These are phyloP conservation scores for Xylariaceae sp. DNA, from an alignment of 2,329 filamentous ascomycete genomes.

Conservation along the genomic window DNA sequence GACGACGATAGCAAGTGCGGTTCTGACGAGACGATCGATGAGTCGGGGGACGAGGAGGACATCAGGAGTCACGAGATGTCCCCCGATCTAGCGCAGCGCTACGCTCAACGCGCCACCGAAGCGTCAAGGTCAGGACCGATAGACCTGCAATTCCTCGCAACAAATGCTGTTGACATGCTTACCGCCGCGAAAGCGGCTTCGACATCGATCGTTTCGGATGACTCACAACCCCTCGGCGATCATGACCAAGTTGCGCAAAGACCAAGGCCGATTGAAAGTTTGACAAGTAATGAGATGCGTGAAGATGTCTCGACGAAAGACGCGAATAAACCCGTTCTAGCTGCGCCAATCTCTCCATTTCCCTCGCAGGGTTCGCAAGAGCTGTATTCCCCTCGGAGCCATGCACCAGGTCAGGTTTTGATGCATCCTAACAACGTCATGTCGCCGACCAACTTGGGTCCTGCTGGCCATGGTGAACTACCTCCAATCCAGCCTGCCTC, in stretches of 20 bases:
- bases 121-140: constrained; percentile 23
- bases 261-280: constrained; percentile 16
- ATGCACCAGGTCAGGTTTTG: constrained; percentile 31
- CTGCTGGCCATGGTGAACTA: constrained; percentile 34
- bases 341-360: constrained; percentile 36
- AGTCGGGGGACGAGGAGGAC: constrained; percentile 36
- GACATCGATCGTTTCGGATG: constrained; percentile 24
- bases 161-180: constrained; percentile 30
- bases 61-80: constrained; percentile 38
- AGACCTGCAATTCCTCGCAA: constrained; percentile 33
- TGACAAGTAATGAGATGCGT: constrained; percentile 17
- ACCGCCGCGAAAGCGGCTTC: constrained; percentile 28
- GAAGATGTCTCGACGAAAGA: constrained; percentile 24
- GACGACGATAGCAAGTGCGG: constrained; percentile 43
- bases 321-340: constrained; percentile 32
- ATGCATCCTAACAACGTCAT: constrained; percentile 37
- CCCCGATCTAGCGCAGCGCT: constrained; percentile 26
- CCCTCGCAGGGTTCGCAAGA: constrained; percentile 31
- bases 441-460: constrained; percentile 40
- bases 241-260: constrained; percentile 23
- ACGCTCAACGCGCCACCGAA: constrained; percentile 20
- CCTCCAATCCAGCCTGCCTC: constrained; percentile 43
- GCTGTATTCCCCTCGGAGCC: constrained; percentile 30
- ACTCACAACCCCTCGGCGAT: constrained; percentile 17
- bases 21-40: constrained; percentile 30